These are phyloP conservation scores for Hura crepitans DNA, from an alignment of 441 rosid species.

Conservation along the genomic window DNA sequence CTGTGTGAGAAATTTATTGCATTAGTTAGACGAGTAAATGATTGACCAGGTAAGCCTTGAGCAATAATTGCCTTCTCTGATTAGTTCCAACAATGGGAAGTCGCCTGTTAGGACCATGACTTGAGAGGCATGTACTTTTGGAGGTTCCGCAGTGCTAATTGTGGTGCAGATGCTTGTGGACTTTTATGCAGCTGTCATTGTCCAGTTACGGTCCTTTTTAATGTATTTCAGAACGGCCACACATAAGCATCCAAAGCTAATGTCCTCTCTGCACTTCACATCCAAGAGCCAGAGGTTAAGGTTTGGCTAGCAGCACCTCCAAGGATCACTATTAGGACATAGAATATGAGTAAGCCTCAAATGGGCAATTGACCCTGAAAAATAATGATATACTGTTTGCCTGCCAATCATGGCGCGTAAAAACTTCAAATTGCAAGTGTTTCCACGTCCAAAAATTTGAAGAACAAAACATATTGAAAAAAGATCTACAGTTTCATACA, in stretches of 20 bases:
- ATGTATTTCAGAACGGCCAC: background rate
- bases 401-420: background rate
- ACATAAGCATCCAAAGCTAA: background rate
- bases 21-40: background rate
- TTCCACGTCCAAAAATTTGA: background rate
- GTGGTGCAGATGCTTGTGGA: background rate
- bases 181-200: background rate
- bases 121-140: background rate
- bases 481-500: background rate
- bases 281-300: background rate
- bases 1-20: background rate
- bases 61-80: background rate
- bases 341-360: background rate
- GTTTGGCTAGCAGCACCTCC: background rate
- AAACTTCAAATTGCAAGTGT: constrained; percentile 4
- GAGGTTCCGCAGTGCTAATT: background rate
- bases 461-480: background rate
- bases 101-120: background rate
- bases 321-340: background rate
- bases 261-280: background rate
- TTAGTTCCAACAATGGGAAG: background rate
- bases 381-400: background rate
- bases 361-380: background rate
- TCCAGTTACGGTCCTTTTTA: background rate
- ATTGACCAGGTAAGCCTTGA: background rate